Conservation (phyloP, 1,284 basidiomycete species). For the Pterulicium gracile region DNA sequence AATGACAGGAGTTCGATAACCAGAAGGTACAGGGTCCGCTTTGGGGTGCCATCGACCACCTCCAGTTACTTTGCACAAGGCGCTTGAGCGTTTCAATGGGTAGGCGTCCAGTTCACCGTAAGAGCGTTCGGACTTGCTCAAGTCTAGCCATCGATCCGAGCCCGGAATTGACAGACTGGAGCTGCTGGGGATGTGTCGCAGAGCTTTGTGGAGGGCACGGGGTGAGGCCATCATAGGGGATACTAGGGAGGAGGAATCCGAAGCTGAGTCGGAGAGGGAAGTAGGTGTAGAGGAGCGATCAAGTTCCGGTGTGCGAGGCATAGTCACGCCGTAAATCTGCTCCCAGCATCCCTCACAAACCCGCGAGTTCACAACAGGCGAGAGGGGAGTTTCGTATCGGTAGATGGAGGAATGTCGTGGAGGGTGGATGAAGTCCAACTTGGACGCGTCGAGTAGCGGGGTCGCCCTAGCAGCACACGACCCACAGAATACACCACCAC, state of each 20-base stretch:
- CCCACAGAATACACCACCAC: slow-evolving; percentile 63
- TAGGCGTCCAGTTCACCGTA: slow-evolving; percentile 57
- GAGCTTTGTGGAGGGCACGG: slow-evolving; percentile 21
- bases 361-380: slow-evolving; percentile 38
- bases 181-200: slow-evolving; percentile 21
- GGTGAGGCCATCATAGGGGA: slow-evolving; percentile 26
- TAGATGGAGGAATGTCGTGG: slow-evolving; percentile 51
- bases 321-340: slow-evolving; percentile 44
- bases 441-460: slow-evolving; percentile 55
- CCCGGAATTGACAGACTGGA: slow-evolving; percentile 21
- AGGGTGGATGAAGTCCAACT: slow-evolving; percentile 54
- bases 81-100: slow-evolving; percentile 50
- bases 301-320: slow-evolving; percentile 33
- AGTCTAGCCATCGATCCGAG: slow-evolving; percentile 15
- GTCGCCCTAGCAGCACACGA: slow-evolving; percentile 46
- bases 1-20: slow-evolving; percentile 40
- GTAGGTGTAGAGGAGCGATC: slow-evolving; percentile 19
- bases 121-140: slow-evolving; percentile 29
- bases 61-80: slow-evolving; percentile 62
- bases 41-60: slow-evolving; percentile 70
- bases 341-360: slow-evolving; percentile 69
- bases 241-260: slow-evolving; percentile 11
- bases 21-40: slow-evolving; percentile 30
- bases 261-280: slow-evolving; percentile 18
- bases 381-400: slow-evolving; percentile 39